Percentiles rank a stretch among this genome's conserved stretches.
These are phyloP conservation scores for Ceratocystis lukuohia DNA, from an alignment of 2,329 filamentous ascomycete genomes.

Conservation along the genomic window DNA sequence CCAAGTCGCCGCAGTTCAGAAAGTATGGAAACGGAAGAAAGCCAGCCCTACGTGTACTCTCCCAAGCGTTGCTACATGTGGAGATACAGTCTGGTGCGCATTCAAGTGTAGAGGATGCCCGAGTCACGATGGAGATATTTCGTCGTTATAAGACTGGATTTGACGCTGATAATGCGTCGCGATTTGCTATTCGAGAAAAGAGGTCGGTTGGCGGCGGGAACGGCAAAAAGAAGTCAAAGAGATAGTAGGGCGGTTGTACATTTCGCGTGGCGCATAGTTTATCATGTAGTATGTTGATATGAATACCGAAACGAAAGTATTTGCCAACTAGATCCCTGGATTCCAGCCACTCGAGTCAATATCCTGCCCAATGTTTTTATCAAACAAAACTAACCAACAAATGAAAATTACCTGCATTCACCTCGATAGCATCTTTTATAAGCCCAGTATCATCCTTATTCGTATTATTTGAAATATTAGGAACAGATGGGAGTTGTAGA, in stretches of 20 bases:
- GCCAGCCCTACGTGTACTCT: slow-evolving; percentile 49
- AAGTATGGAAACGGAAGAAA: slow-evolving; percentile 54
- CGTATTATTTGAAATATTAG: too few relatives aligned
- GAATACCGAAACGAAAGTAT: too few relatives aligned
- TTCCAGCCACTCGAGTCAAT: too few relatives aligned
- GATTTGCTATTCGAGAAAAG: slow-evolving; percentile 32
- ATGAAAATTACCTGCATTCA: too few relatives aligned
- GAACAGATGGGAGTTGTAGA: too few relatives aligned
- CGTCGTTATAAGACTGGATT: slow-evolving; percentile 71
- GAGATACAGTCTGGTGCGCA: slow-evolving; percentile 52
- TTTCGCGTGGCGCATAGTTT: not conserved
- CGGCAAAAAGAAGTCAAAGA: slow-evolving; percentile 25
- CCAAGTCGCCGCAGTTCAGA: slow-evolving; percentile 60
- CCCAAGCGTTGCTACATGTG: slow-evolving; percentile 42
- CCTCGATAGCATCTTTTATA: too few relatives aligned
- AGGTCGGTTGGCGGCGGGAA: not conserved
- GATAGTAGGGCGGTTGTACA: not conserved
- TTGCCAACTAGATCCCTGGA: too few relatives aligned
- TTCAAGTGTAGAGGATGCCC: slow-evolving; percentile 64
- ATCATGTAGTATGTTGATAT: not conserved
- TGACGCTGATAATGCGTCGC: slow-evolving; percentile 63
- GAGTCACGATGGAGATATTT: slow-evolving; percentile 82
- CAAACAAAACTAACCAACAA: too few relatives aligned
- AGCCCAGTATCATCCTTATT: too few relatives aligned
- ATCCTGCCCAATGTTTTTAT: too few relatives aligned